Evolutionary conservation across 1,284 basidiomycete genomes (phyloP).

Genomic region (Gomphus sp.): DNA sequence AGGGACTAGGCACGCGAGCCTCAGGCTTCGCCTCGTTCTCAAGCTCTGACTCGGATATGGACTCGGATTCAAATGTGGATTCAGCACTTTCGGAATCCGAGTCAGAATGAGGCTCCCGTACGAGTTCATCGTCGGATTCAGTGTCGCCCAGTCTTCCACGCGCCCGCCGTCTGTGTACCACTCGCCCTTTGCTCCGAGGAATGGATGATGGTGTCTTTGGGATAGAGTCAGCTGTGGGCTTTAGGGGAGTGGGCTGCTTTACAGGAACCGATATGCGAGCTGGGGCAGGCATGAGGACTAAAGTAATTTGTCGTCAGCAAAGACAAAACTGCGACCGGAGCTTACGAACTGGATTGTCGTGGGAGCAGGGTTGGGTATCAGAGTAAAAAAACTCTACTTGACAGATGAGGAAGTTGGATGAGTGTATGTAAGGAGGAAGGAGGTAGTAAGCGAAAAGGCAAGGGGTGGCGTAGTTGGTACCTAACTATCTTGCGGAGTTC

Average conservation of each 20-base stretch:
- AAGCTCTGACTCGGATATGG: slow-evolving; percentile 1
- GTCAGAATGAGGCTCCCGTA: slow-evolving; percentile 10
- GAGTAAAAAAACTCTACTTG: neutral
- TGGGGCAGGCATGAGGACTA: slow-evolving; percentile 8
- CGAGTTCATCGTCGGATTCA: slow-evolving; percentile 7
- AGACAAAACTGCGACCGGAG: neutral
- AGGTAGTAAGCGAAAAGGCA: neutral
- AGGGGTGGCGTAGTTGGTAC: neutral
- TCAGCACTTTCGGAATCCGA: slow-evolving; percentile 3
- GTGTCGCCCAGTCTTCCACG: slow-evolving; percentile 5
- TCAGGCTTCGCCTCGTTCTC: neutral
- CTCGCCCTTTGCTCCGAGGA: neutral
- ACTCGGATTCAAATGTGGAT: slow-evolving; percentile 5
- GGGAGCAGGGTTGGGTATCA: neutral
- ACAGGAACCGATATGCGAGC: slow-evolving; percentile 9
- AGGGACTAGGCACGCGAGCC: neutral
- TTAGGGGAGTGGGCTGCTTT: slow-evolving; percentile 4
- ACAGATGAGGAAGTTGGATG: neutral
- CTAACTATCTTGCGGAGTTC: neutral
- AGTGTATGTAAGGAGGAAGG: neutral
- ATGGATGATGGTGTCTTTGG: neutral
- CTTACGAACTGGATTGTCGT: neutral
- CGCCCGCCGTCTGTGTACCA: slow-evolving; percentile 4
- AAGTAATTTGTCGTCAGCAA: neutral
- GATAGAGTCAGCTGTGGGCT: neutral